A percentile compares a stretch with the other conserved stretches of the same genome.
These are phyloP conservation scores for Triticum timopheevii DNA, from an alignment of 176 grass and related monocot species.

Conservation along the genomic window DNA sequence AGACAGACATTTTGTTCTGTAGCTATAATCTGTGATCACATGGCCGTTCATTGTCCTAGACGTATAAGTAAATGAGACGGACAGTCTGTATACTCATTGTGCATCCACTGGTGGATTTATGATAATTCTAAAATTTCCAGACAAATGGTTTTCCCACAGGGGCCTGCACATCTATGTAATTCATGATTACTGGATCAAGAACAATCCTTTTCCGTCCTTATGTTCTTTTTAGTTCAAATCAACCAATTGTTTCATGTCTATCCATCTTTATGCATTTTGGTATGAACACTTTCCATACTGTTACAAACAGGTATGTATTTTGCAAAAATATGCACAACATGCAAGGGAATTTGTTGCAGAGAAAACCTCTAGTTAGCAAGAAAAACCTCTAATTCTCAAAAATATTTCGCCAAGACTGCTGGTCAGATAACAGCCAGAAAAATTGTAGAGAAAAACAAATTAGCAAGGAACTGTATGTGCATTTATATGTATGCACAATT, in stretches of 20 bases:
- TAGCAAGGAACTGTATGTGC: neutral
- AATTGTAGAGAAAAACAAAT: neutral
- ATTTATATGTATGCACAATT: neutral
- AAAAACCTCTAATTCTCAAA: too few species aligned
- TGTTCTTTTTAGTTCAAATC: neutral
- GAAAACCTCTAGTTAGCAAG: too few species aligned
- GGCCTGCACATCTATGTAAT: neutral
- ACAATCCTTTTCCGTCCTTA: neutral
- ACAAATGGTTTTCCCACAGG: neutral
- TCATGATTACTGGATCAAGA: neutral
- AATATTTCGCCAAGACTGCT: neutral
- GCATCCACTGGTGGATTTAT: neutral
- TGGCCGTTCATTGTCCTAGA: neutral
- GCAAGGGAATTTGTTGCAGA: neutral
- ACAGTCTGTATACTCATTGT: neutral
- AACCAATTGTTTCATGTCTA: neutral
- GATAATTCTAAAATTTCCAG: neutral
- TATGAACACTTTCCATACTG: neutral
- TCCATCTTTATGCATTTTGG: slow-evolving; percentile 7
- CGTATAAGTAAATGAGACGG: neutral
- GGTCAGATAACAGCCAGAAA: neutral
- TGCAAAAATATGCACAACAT: neutral
- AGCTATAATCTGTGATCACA: slow-evolving; percentile 2
- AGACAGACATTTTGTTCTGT: neutral
- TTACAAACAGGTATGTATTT: neutral